Percentiles rank a stretch among this genome's conserved stretches.
These are phyloP conservation scores for Domatiomyces globalis DNA, from an alignment of 2,329 filamentous ascomycete species.

Conservation along the genomic window DNA sequence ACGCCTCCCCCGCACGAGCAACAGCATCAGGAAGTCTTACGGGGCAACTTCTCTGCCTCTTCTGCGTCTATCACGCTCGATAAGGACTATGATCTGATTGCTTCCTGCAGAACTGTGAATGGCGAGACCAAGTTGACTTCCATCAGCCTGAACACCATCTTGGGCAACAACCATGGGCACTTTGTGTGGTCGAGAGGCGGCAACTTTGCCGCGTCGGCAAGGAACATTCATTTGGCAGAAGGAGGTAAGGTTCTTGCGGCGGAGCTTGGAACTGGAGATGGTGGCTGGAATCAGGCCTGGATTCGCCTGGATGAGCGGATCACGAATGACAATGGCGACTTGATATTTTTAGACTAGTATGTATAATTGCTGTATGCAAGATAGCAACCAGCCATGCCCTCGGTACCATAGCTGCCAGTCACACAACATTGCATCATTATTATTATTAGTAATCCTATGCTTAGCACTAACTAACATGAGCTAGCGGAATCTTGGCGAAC, in stretches of 20 bases:
- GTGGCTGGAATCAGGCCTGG: slow-evolving; percentile 15
- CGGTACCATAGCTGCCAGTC: too few species aligned
- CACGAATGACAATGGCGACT: slow-evolving; percentile 25
- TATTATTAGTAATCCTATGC: too few species aligned
- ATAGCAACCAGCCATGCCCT: too few species aligned
- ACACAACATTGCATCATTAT: too few species aligned
- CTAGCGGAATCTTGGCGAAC: too few species aligned
- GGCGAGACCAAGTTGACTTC: slow-evolving; percentile 22
- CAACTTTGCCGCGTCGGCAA: slow-evolving; percentile 25
- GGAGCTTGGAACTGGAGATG: slow-evolving; percentile 13
- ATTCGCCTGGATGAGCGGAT: slow-evolving; percentile 28
- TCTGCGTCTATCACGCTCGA: slow-evolving; percentile 24
- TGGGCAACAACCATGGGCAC: slow-evolving; percentile 26
- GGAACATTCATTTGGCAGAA: slow-evolving; percentile 13
- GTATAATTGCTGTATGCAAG: too few species aligned
- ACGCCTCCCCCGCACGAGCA: background rate
- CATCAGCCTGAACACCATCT: slow-evolving; percentile 26
- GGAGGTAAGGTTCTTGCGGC: slow-evolving; percentile 13
- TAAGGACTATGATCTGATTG: slow-evolving; percentile 24
- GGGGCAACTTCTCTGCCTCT: slow-evolving; percentile 28
- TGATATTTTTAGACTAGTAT: slow-evolving; percentile 13
- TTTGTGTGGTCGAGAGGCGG: slow-evolving; percentile 25
- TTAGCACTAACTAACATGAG: too few species aligned
- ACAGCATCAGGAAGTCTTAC: background rate
- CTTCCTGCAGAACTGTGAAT: slow-evolving; percentile 22